Evolutionary conservation across 1,284 basidiomycete genomes (phyloP).

Genomic region (Cryptococcus sp.): DNA sequence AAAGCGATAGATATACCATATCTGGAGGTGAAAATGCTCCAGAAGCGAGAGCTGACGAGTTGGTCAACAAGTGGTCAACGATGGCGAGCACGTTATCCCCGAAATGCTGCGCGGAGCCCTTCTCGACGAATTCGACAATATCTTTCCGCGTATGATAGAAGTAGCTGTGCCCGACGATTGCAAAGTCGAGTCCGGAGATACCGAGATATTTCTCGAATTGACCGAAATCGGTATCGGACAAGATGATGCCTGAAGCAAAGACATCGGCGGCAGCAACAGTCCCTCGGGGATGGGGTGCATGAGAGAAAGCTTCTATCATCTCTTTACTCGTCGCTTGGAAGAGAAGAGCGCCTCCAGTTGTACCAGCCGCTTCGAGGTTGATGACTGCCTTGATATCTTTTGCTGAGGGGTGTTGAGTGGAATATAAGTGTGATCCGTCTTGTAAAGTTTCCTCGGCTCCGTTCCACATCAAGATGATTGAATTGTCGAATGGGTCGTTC

Average conservation of each 20-base stretch:
- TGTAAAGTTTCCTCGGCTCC: constrained; percentile 82
- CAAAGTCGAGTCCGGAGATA: constrained; percentile 85
- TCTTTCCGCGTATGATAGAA: constrained; percentile 20
- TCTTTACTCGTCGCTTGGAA: constrained; percentile 94
- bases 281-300: constrained; percentile 81
- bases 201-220: constrained; percentile 91
- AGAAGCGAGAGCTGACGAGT: constrained; percentile 35
- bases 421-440: constrained; percentile 88
- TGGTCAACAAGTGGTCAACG: constrained; percentile 65
- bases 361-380: constrained; percentile 93
- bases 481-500: constrained; percentile 68
- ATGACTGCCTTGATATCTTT: constrained; percentile 76
- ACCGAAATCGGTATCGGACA: constrained; percentile 89
- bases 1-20: constrained; percentile 66
- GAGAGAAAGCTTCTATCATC: constrained; percentile 87
- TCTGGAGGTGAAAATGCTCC: constrained; percentile 40
- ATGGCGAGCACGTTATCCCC: constrained; percentile 84
- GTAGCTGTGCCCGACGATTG: constrained; percentile 70
- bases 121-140: constrained; percentile 28
- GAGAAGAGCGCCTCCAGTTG: constrained; percentile 79
- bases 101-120: constrained; percentile 66
- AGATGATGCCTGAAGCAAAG: constrained; percentile 84
- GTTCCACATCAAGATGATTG: constrained; percentile 90
- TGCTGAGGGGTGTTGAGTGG: constrained; percentile 75
- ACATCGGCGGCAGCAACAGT: constrained; percentile 91